Percentiles rank a stretch among this genome's conserved stretches.
Conservation (phyloP, 2,329 filamentous ascomycete species). For the Talaromyces rugulosus region DNA sequence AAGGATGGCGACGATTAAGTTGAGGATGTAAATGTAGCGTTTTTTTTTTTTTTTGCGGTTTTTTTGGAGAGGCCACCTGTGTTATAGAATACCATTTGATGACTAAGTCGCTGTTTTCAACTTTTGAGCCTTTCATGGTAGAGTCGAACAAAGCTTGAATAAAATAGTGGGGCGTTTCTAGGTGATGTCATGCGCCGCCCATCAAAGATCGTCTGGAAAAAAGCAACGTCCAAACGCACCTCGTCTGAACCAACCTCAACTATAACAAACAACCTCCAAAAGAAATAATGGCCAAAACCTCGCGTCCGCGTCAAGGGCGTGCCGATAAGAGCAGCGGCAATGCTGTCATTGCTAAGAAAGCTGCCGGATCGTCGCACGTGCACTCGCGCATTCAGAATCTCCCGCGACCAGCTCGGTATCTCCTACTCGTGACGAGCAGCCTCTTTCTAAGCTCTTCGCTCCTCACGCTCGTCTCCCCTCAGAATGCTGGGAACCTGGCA, state of each 20-base stretch:
- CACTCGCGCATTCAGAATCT: constrained; percentile 12
- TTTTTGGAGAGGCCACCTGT: not conserved
- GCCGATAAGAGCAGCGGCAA: not conserved
- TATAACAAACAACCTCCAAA: not conserved
- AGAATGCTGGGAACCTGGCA: constrained; percentile 63
- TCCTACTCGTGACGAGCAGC: constrained; percentile 47
- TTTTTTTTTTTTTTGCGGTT: too few species aligned
- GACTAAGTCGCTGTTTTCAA: not conserved
- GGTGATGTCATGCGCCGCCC: not conserved
- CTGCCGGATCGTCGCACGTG: not conserved
- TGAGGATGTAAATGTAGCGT: constrained; percentile 5
- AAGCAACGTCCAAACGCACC: not conserved
- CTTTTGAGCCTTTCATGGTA: too few species aligned
- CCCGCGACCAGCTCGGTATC: constrained; percentile 38
- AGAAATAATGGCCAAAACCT: not conserved
- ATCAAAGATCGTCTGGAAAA: not conserved
- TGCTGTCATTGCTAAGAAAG: too few species aligned
- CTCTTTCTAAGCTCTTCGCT: constrained; percentile 61
- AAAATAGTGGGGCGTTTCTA: not conserved
- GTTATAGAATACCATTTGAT: not conserved
- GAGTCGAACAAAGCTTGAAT: not conserved
- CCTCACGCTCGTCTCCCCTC: constrained; percentile 58
- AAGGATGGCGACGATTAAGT: constrained; percentile 30
- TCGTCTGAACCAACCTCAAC: not conserved
- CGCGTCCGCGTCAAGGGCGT: not conserved